Base-by-base conservation (phyloP, 2,329 filamentous ascomycete genomes). In the Blumeriella jaapii region DNA sequence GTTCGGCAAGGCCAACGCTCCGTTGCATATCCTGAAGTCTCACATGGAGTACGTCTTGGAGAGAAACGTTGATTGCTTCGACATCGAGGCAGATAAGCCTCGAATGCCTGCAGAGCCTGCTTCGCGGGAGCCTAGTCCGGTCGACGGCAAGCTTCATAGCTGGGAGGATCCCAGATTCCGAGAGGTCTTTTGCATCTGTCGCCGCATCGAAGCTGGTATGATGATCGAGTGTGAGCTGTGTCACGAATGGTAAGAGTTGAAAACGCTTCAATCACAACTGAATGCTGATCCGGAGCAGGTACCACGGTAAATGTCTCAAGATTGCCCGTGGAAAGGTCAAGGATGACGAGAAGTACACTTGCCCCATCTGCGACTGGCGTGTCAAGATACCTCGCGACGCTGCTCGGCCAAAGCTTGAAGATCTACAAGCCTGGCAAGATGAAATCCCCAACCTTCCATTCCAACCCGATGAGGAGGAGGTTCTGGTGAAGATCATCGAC, bases 221-320 rank as follows among this genome's bases (percentile, higher is more conserved):
- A 98, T 98, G 91, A 96, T 98, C 51, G 91, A 98, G 60, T 98
- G 91, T 57, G 91, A 96, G 57, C 68, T 95, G 24, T 98, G 91
- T 59, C 89, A 95, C 53, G 91, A 98, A 63, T 98, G 91, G 91
- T 87, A 59, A 65, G 17, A 24, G 13, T 13, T 14, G 26, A 3
- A 7, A 5, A 13, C 17, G 17, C 13, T 2, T 27, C 10, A 17
- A 3, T 8, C 7, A 5, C 16, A 24, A 28, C 17, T 9, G 5
- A 16, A 25, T 26, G 10, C 43, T 51, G 45, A 52, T 25, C 2
- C 13, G 23, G 7, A 16, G 6, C 42, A 87, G 82, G 82, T 98
- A 98, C 55, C 91, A 98, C 53, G 89, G 91, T 41, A 96, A 95
- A 59, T 98, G 91, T 52, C 68, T 98, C 23, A 98, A 98, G 64